Conservation (phyloP, 2,329 filamentous ascomycete species). For the Diaporthe sp. region DNA sequence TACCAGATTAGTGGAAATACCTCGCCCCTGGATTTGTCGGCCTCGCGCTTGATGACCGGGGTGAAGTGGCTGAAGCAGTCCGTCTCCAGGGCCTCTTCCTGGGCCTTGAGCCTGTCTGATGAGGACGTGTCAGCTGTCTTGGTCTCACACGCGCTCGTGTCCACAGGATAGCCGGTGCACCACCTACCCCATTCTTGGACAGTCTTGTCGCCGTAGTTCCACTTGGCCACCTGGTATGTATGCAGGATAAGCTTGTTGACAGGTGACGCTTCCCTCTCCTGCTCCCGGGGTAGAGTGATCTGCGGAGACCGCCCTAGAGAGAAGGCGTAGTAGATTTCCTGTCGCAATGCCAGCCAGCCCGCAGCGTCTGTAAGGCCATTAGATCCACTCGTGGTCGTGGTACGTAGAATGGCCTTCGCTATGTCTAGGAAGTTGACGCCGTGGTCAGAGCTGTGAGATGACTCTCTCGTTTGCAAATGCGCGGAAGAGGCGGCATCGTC, state of each 20-base stretch:
- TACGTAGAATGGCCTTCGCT: conserved; percentile 12
- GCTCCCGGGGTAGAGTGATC: background rate
- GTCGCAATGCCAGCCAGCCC: conserved; percentile 1
- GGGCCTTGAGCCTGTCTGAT: conserved; percentile 6
- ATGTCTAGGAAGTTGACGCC: conserved; percentile 19
- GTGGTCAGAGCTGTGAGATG: conserved; percentile 12
- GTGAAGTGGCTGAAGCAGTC: conserved; percentile 9
- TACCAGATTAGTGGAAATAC: conserved; percentile 15
- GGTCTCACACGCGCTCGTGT: background rate
- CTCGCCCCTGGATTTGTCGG: conserved; percentile 10
- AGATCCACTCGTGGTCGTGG: conserved; percentile 11
- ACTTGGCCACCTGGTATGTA: conserved; percentile 19
- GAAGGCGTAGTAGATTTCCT: conserved; percentile 15
- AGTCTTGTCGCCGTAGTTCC: conserved; percentile 12
- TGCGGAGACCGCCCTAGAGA: background rate
- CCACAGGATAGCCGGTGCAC: background rate
- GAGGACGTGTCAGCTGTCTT: background rate
- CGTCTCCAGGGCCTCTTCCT: background rate
- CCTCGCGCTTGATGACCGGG: background rate
- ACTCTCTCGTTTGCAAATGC: background rate
- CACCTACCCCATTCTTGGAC: conserved; percentile 17
- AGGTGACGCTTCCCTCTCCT: background rate
- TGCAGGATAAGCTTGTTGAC: conserved; percentile 14
- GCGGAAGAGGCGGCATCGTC: background rate
- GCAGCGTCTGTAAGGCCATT: conserved; percentile 4